These are phyloP conservation scores for Sphaerobolus stellatus DNA, from an alignment of 1,284 basidiomycete species.

Conservation along the genomic window DNA sequence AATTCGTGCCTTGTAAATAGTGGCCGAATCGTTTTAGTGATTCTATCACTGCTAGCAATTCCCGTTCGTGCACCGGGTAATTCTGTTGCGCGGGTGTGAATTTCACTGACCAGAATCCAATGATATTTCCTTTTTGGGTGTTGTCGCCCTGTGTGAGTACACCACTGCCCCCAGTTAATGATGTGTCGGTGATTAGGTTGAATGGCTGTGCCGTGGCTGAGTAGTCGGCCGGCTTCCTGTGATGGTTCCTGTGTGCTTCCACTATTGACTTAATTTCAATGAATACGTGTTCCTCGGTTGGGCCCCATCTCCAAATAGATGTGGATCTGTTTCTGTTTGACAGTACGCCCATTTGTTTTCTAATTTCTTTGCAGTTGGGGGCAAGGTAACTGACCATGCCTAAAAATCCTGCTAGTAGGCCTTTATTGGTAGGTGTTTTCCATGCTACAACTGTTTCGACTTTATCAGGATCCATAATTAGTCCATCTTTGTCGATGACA, in stretches of 20 bases:
- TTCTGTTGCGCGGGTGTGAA: slow-evolving; percentile 32
- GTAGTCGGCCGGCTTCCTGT: slow-evolving; percentile 24
- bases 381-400: slow-evolving; percentile 28
- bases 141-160: slow-evolving; percentile 25
- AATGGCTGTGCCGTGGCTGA: slow-evolving; percentile 17
- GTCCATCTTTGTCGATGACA: slow-evolving; percentile 28
- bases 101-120: slow-evolving; percentile 30
- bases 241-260: slow-evolving; percentile 18
- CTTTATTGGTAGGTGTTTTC: slow-evolving; percentile 18
- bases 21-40: slow-evolving; percentile 20
- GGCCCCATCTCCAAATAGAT: slow-evolving; percentile 21
- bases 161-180: slow-evolving; percentile 20
- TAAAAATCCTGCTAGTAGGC: slow-evolving; percentile 23
- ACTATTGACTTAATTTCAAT: slow-evolving; percentile 26
- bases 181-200: slow-evolving; percentile 24
- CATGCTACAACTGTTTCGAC: slow-evolving; percentile 26
- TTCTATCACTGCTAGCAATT: slow-evolving; percentile 23
- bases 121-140: slow-evolving; percentile 16
- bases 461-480: slow-evolving; percentile 32
- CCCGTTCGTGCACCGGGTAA: slow-evolving; percentile 28
- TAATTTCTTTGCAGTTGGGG: slow-evolving; percentile 17
- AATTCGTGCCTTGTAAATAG: slow-evolving; percentile 28
- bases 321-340: slow-evolving; percentile 14
- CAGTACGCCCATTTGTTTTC: slow-evolving; percentile 24
- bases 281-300: slow-evolving; percentile 29